A percentile compares a stretch with the other conserved stretches of the same genome.
These are phyloP conservation scores for Platanthera zijinensis DNA, from an alignment of 106 monocot species.

Conservation along the genomic window DNA sequence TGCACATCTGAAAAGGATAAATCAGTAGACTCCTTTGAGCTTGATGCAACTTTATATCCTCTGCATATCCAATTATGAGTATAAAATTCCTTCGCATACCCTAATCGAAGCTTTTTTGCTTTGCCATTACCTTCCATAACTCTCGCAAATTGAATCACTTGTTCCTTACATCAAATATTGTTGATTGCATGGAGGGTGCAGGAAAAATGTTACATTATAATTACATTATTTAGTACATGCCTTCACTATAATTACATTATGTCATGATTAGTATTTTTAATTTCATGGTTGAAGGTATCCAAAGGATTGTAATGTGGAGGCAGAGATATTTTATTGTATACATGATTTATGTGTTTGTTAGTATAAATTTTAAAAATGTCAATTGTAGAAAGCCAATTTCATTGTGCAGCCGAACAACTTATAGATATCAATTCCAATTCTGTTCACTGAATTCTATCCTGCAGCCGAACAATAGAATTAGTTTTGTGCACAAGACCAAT, in stretches of 20 bases:
- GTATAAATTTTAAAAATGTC: too few species aligned
- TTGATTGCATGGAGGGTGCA: not conserved
- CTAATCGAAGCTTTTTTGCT: not conserved
- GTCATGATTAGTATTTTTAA: too few species aligned
- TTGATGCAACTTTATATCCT: not conserved
- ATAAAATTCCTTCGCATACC: not conserved
- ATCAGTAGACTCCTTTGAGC: not conserved
- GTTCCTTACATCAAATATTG: not conserved
- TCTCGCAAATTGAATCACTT: not conserved
- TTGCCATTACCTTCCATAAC: not conserved
- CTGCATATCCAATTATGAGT: not conserved
- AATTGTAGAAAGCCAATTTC: too few species aligned
- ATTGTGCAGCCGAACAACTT: too few species aligned
- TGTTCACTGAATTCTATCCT: too few species aligned
- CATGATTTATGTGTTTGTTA: too few species aligned
- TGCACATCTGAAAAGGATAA: not conserved
- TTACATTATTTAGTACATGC: not conserved
- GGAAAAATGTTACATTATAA: not conserved
- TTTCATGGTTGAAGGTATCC: too few species aligned
- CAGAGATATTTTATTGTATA: too few species aligned
- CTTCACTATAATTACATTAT: not conserved
- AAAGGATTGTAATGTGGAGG: too few species aligned
- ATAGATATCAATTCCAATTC: too few species aligned
- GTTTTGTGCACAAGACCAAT: too few species aligned
- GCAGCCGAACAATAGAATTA: too few species aligned